Evolutionary conservation across 1,284 basidiomycete genomes (phyloP), one percentile per base, ranked within the genome.

Genomic region (Golubevia pallescens): DNA sequence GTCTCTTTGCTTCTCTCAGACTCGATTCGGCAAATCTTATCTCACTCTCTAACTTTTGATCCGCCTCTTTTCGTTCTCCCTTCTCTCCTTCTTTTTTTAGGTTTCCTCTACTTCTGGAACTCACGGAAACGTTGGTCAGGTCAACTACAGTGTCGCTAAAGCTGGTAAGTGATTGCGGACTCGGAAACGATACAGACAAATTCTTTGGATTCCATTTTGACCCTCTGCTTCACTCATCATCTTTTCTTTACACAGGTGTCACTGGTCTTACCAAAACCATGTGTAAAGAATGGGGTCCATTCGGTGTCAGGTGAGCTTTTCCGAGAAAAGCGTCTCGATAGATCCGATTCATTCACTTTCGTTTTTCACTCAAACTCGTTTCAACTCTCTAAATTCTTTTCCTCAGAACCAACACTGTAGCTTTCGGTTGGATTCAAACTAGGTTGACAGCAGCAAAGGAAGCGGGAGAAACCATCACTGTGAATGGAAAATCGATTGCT

Each of bases 271-370:
- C 92, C 52, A 93, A 93, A 88, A 94, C 93, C 14, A 90, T 93
- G 73, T 91, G 91, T 60, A 94, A 94, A 86, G 93, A 94, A 84
- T 94, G 93, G 93, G 93, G 93, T 64, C 85, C 87, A 4, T 94
- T 92, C 83, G 91, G 91, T 74, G 92, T 94, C 8, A 90, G 78
- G 13, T 63, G 52, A 48, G 59, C 52, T 38, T 63, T 20, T 21
- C 53, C 42, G 57, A 51, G 8, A 19, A 13, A 20, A 19, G 14
- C 23, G 21, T 7, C 24, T 20, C 7, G 16, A 14, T 19, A 24
- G 6, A 6, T 1, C 59, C 16, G n/a, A 24, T n/a, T 21, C 21
- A 21, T 16, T 21, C 32, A 14, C 32, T 52, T 20, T 28, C 16
- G 8, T 32, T 7, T 28, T 19, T 16, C 57, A 32, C 19, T 7